Base-by-base conservation (phyloP, 2,329 filamentous ascomycete genomes). In the Incumbomyces delicatus region DNA sequence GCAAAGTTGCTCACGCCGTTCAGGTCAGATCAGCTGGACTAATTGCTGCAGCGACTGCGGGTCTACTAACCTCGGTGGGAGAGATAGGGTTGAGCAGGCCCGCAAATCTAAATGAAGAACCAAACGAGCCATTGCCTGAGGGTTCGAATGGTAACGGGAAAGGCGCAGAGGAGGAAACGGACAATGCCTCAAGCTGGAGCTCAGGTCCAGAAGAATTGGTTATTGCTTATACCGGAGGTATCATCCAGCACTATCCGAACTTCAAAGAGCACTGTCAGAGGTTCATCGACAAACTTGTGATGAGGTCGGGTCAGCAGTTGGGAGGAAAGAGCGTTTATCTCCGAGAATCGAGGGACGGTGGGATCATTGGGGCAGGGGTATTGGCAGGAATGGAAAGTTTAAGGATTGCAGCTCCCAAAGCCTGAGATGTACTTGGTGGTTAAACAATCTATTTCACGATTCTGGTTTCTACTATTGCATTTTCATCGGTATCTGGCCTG, bases 221-320 rank as follows among this genome's bases (percentile, higher is more conserved):
- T 1, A 82, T 89, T 17, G 85, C 85, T 1, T 89, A 87, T 60
- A 87, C 85, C 0, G 85, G 85, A 29, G 83, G 84, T 6, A 87
- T 85, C 58, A 89, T 89, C 49, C 77, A 80, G n/a, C 79, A 85
- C 57, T 87, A 87, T 57, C 84, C 85, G 40, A 75, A 84, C 55
- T 88, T 86, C 63, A 69, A 85, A 35, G 65, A 69, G 37, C 81
- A 83, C 56, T 87, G 82, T 53, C 83, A 88, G 61, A 58, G 65
- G 12, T 84, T 84, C 58, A 71, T 89, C 41, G 79, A 87, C 50
- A 63, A 66, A 3, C 61, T 76, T 12, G 68, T 75, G 16, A 68
- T 69, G 65, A 59, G 65, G 30, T 67, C 65, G 16, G 65, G 66
- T 16, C 66, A 65, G 12, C 66, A 68, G 31, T 64, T 68, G 34